A percentile compares a stretch with the other conserved stretches of the same genome.
phyloP scores from a whole-genome alignment of 2,329 filamentous ascomycete species.

The Fusarium sp. region DNA sequence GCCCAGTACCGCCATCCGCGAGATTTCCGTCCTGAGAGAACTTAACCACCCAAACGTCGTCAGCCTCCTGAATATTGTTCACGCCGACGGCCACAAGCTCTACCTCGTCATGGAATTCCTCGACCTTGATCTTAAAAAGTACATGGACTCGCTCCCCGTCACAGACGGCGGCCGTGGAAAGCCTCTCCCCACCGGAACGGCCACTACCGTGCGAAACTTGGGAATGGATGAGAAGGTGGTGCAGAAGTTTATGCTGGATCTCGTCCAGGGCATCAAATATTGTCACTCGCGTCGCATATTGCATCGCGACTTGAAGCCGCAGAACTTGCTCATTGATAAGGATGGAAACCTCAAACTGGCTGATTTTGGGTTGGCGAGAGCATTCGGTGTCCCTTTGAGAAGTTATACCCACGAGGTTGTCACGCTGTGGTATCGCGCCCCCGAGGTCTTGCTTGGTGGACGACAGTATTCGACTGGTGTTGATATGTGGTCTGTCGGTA shows the following conservation, averaged over 20 bases:
- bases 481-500: slow-evolving; percentile 95
- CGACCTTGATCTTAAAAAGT: slow-evolving; percentile 92
- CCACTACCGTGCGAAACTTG: slow-evolving; percentile 60
- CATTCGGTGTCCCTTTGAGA: slow-evolving; percentile 88
- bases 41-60: slow-evolving; percentile 94
- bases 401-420: slow-evolving; percentile 97
- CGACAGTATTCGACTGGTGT: slow-evolving; percentile 93
- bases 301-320: slow-evolving; percentile 89
- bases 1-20: slow-evolving; percentile 90
- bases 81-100: slow-evolving; percentile 93
- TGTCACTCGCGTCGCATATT: slow-evolving; percentile 89
- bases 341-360: slow-evolving; percentile 91
- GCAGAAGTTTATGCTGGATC: slow-evolving; percentile 91
- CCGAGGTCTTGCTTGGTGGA: slow-evolving; percentile 89
- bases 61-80: slow-evolving; percentile 87
- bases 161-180: slow-evolving; percentile 87
- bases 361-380: slow-evolving; percentile 88
- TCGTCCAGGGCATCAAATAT: slow-evolving; percentile 85
- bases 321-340: slow-evolving; percentile 86
- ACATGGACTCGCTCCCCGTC: slow-evolving; percentile 90
- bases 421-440: slow-evolving; percentile 90
- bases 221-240: slow-evolving; percentile 83
- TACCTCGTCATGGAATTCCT: slow-evolving; percentile 95
- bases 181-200: slow-evolving; percentile 80
- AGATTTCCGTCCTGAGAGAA: slow-evolving; percentile 93